phyloP scores from a whole-genome alignment of 768 basidiomycete species.

The Termitomyces sp. region DNA sequence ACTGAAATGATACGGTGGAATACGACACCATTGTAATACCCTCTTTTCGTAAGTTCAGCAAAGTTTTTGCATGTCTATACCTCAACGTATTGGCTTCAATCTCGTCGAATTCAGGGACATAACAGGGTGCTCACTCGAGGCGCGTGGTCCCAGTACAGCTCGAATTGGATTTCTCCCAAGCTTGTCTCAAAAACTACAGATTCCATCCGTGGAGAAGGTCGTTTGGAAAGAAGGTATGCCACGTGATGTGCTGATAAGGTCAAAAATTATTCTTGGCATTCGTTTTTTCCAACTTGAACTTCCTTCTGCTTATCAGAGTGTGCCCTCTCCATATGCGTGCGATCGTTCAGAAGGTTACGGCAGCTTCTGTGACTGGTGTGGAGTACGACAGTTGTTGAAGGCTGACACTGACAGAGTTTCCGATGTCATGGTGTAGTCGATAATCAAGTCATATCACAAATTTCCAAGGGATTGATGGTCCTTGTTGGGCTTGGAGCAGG shows the following conservation, averaged over 20 bases:
- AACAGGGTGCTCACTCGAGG: slow-evolving; percentile 49
- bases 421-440: slow-evolving; percentile 52
- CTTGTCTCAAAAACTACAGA: slow-evolving; percentile 79
- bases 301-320: not conserved
- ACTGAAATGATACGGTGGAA: slow-evolving; percentile 93
- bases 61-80: slow-evolving; percentile 93
- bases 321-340: slow-evolving; percentile 58
- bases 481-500: slow-evolving; percentile 86
- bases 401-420: not conserved
- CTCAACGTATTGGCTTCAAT: slow-evolving; percentile 16
- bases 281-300: not conserved
- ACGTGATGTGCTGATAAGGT: slow-evolving; percentile 7
- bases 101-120: slow-evolving; percentile 3
- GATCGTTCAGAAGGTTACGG: slow-evolving; percentile 77
- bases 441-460: slow-evolving; percentile 70
- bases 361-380: slow-evolving; percentile 80
- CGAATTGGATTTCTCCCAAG: slow-evolving; percentile 82
- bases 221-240: not conserved
- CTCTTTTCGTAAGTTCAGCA: slow-evolving; percentile 80
- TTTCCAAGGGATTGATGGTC: slow-evolving; percentile 83
- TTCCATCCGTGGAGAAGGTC: slow-evolving; percentile 23
- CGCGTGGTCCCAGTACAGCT: slow-evolving; percentile 91
- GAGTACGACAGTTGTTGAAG: not conserved
- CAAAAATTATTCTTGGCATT: not conserved
- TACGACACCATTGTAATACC: slow-evolving; percentile 86